Evolutionary conservation across 305 asterid species (phyloP), one percentile per base, ranked within the genome.

Genomic region (Caryopteris hybrid): DNA sequence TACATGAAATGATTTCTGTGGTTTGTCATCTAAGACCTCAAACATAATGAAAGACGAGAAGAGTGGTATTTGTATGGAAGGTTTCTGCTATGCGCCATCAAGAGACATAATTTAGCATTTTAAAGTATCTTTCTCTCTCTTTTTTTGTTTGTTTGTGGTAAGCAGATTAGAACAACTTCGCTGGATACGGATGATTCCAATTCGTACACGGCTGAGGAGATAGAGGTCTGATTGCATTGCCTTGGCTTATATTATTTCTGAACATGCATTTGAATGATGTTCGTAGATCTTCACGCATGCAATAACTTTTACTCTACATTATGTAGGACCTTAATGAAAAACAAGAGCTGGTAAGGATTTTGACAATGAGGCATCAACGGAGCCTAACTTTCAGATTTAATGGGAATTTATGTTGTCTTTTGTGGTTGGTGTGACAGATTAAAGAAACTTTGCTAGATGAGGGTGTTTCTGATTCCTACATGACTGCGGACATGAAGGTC

Each of bases 371-470:
- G 73, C 34, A 65, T 27, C 67, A 69, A 71, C 70, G 34, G 22
- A 55, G 29, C n/a, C 42, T 10, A 55, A 25, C 6, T 57, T 56
- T 33, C 17, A 13, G 42, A 2, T 17, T 34, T 31, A 17, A 16
- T 17, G 11, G 29, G 31, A 47, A 39, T 21, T 23, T 41, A 8
- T 27, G 17, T 17, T 52, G 38, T n/a, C 7, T 21, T 38, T 39
- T 52, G 58, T 51, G 38, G 64, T 72, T 48, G 63, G 34, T 67
- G 58, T 67, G 63, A 47, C 88, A 88, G 96, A 65, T 72, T 39
- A 10, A 38, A 9, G 43, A 13, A 38, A 33, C 73, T 73, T 51
- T 46, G 18, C 54, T 66, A 22, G 80, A 70, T 23, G 39, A 23
- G 36, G 74, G 16, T 61, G 62, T 61, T 74, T 64, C 74, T 50